Conservation (phyloP, 177 flowering plant genomes). For the Vitis hybrid region DNA sequence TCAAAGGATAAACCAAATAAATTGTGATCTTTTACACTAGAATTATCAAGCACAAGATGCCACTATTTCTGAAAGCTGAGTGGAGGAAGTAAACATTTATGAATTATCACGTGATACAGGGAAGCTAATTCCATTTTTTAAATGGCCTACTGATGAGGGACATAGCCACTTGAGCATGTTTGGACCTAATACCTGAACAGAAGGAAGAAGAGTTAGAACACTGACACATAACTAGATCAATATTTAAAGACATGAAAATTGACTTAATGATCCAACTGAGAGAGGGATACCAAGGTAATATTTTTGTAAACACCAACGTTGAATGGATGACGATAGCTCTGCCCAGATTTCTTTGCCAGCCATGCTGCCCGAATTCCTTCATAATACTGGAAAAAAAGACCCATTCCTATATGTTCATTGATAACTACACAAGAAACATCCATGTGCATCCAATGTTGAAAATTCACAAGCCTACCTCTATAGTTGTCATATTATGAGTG, state of each 20-base stretch:
- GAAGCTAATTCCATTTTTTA: constrained; percentile 62
- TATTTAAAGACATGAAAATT: not conserved
- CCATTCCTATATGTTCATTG: constrained; percentile 9
- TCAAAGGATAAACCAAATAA: not conserved
- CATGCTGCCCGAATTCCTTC: constrained; percentile 57
- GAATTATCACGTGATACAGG: constrained; percentile 44
- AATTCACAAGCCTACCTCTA: constrained; percentile 50
- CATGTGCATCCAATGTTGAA: not conserved
- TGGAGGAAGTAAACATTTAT: constrained; percentile 9
- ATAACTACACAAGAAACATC: constrained; percentile 4
- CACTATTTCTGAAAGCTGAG: not conserved
- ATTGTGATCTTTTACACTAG: not conserved
- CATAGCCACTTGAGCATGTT: constrained; percentile 73
- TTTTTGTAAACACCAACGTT: constrained; percentile 51
- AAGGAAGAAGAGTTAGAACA: not conserved
- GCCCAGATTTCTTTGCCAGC: constrained; percentile 79
- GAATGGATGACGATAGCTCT: constrained; percentile 61
- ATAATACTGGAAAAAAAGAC: constrained; percentile 39
- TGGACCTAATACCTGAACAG: constrained; percentile 62
- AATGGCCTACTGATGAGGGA: constrained; percentile 54
- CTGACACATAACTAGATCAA: not conserved
- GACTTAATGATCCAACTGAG: constrained; percentile 10
- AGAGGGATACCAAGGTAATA: constrained; percentile 40
- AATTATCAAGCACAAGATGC: not conserved
- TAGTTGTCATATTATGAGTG: constrained; percentile 70